Conservation (phyloP, 2,329 filamentous ascomycete species). For the Alternaria conjuncta region DNA sequence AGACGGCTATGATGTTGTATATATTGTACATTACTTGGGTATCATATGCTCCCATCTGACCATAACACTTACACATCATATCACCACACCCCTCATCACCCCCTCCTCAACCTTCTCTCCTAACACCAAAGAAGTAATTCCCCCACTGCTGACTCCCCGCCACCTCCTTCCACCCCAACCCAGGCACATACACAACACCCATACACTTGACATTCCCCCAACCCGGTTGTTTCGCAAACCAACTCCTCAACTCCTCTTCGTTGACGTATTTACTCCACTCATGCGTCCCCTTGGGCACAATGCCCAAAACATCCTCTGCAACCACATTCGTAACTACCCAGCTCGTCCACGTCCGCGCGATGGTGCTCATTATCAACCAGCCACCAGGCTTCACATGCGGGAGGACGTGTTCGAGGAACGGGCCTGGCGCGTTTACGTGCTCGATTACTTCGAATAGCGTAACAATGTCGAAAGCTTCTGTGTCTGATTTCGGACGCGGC, state of each 20-base stretch:
- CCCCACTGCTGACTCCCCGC: conserved; percentile 81
- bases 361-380: conserved; percentile 92
- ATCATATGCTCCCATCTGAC: conserved; percentile 5
- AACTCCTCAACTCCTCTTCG: conserved; percentile 71
- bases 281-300: conserved; percentile 92
- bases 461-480: conserved; percentile 74
- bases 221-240: conserved; percentile 52
- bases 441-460: conserved; percentile 94
- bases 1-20: background rate
- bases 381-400: conserved; percentile 86
- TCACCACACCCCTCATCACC: background rate
- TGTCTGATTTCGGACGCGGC: conserved; percentile 33
- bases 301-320: conserved; percentile 84
- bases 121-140: conserved; percentile 95
- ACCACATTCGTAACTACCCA: conserved; percentile 93
- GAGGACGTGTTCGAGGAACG: conserved; percentile 74
- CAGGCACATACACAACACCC: conserved; percentile 90
- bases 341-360: conserved; percentile 85
- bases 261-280: conserved; percentile 98
- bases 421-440: conserved; percentile 78
- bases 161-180: conserved; percentile 86
- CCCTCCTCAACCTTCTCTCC: conserved; percentile 51
- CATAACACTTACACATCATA: background rate
- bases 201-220: conserved; percentile 63
- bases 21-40: conserved; percentile 15